These are phyloP conservation scores for Trichoderma sp. DNA, from an alignment of 2,329 filamentous ascomycete species.

Conservation along the genomic window DNA sequence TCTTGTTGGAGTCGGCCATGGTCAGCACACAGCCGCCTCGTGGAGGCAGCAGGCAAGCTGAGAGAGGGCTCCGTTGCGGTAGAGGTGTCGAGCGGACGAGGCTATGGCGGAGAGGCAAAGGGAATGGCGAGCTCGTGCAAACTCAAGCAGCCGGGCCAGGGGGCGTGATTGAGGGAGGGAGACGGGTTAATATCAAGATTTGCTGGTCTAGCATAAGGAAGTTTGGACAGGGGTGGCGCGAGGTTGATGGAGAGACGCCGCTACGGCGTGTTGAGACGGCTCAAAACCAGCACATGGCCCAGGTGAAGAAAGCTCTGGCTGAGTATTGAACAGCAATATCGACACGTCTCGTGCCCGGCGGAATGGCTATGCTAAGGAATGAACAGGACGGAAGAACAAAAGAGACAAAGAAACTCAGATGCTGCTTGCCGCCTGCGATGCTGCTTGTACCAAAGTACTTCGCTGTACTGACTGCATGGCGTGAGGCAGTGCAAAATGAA, in stretches of 20 bases:
- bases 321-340: not conserved
- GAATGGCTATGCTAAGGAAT: not conserved
- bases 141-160: conserved; percentile 2
- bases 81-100: conserved; percentile 5
- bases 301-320: not conserved
- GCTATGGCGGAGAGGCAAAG: conserved; percentile 4
- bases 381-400: not conserved
- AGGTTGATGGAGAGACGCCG: not conserved
- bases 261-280: not conserved
- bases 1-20: conserved; percentile 27
- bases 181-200: conserved; percentile 7
- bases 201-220: not conserved
- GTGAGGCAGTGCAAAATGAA: conserved; percentile 18
- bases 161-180: conserved; percentile 5
- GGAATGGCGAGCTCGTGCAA: not conserved
- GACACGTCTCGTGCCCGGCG: not conserved
- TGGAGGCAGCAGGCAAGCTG: conserved; percentile 19
- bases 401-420: not conserved
- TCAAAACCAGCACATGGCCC: conserved; percentile 14
- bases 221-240: not conserved
- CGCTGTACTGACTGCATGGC: not conserved
- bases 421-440: not conserved
- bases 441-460: not conserved
- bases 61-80: conserved; percentile 18
- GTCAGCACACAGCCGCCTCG: conserved; percentile 24